A percentile compares a stretch with the other conserved stretches of the same genome.
Evolutionary conservation across 23 red algal species (phyloP).

Genomic region (Pyropia yezoensis): DNA sequence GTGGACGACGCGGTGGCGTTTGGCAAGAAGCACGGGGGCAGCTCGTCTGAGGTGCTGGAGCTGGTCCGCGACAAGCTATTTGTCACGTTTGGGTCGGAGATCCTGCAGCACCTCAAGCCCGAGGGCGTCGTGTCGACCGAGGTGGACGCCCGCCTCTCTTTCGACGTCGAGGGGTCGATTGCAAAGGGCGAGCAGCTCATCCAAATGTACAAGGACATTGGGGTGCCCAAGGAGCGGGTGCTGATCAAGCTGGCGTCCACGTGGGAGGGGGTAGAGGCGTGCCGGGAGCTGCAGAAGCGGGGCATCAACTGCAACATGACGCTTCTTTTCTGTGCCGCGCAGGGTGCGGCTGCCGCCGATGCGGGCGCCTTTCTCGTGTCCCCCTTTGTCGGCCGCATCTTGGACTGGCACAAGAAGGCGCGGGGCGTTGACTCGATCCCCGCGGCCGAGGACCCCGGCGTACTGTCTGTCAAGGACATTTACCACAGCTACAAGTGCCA

Average conservation of each 20-base stretch:
- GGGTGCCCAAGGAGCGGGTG: conserved; percentile 58
- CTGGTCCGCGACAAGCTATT: conserved; percentile 55
- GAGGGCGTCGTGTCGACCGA: conserved; percentile 72
- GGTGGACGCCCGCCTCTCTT: conserved; percentile 73
- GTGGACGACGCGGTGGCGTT: conserved; percentile 56
- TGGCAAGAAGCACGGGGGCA: conserved; percentile 14
- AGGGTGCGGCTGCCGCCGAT: conserved; percentile 66
- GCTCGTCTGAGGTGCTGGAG: conserved; percentile 15
- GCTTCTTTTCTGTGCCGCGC: conserved; percentile 47
- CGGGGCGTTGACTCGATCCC: conserved; percentile 31
- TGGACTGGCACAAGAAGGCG: conserved; percentile 85
- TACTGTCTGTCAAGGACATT: conserved; percentile 44
- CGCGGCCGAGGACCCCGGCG: conserved; percentile 58
- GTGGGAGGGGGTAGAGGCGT: conserved; percentile 80
- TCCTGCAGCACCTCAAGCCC: conserved; percentile 29
- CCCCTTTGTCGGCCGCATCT: conserved; percentile 76
- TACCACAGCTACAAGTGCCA: conserved; percentile 82
- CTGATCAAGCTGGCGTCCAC: conserved; percentile 84
- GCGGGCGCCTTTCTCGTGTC: conserved; percentile 73
- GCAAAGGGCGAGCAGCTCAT: conserved; percentile 37
- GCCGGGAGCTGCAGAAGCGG: conserved; percentile 29
- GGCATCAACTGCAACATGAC: conserved; percentile 87
- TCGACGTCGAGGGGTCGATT: conserved; percentile 53
- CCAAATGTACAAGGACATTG: conserved; percentile 71
- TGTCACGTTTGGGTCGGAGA: conserved; percentile 59